phyloP scores from a whole-genome alignment of 495 filamentous ascomycete species.

The Entonaema liquescens region DNA sequence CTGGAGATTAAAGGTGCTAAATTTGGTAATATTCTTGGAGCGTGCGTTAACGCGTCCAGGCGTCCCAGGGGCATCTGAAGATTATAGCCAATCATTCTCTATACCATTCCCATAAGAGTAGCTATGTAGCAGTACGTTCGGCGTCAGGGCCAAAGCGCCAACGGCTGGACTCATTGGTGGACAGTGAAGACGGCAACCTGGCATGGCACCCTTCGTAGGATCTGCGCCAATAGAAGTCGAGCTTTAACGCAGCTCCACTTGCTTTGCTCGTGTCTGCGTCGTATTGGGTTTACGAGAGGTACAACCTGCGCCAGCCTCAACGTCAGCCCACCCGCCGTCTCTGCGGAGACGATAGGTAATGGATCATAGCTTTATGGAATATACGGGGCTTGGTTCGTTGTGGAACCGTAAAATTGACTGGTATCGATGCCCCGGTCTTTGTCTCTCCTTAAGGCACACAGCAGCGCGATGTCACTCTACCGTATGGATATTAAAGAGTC shows the following conservation, averaged over 20 bases:
- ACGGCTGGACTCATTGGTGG: conserved; percentile 25
- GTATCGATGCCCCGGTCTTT: conserved; percentile 23
- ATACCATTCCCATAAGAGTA: conserved; percentile 25
- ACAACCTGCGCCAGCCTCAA: conserved; percentile 38
- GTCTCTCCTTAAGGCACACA: conserved; percentile 10
- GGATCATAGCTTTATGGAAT: conserved; percentile 24
- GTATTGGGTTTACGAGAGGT: conserved; percentile 30
- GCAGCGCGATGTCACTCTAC: conserved; percentile 35
- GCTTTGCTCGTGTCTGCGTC: conserved; percentile 35
- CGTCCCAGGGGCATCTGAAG: conserved; percentile 3
- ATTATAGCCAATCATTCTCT: conserved; percentile 27
- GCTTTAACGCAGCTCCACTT: conserved; percentile 19
- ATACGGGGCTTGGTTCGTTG: conserved; percentile 26
- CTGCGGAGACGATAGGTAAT: conserved; percentile 30
- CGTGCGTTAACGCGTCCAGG: conserved; percentile 27
- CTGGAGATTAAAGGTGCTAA: conserved; percentile 39
- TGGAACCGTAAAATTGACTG: conserved; percentile 38
- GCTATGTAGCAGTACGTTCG: conserved; percentile 31
- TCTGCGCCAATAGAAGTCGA: conserved; percentile 31
- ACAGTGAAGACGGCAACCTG: conserved; percentile 11
- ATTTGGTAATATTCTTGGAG: conserved; percentile 29
- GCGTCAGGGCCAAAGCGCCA: conserved; percentile 21
- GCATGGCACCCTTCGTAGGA: conserved; percentile 15
- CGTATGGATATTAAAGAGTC: conserved; percentile 26
- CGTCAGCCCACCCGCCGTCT: conserved; percentile 37